These are phyloP conservation scores for Cercospora citrullina DNA, from an alignment of 2,329 filamentous ascomycete species.

Conservation along the genomic window DNA sequence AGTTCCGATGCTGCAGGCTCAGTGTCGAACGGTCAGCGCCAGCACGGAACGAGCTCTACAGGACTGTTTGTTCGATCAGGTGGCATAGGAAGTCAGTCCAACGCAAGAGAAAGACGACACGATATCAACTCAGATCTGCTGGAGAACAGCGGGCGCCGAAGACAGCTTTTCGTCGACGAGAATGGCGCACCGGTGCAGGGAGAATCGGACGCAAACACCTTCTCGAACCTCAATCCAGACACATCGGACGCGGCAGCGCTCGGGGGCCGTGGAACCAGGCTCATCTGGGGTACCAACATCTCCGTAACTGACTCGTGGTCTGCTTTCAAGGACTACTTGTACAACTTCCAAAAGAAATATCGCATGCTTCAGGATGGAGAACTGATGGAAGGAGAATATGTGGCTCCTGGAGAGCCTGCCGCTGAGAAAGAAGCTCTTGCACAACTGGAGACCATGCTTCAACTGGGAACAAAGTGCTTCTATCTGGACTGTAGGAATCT, in stretches of 20 bases:
- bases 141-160: constrained; percentile 53
- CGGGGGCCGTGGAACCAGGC: constrained; percentile 75
- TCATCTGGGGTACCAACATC: constrained; percentile 97
- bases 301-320: constrained; percentile 87
- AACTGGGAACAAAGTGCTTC: constrained; percentile 77
- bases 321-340: constrained; percentile 86
- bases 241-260: constrained; percentile 90
- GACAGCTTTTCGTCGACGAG: constrained; percentile 64
- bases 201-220: constrained; percentile 61
- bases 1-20: constrained; percentile 64
- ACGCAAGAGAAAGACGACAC: constrained; percentile 67
- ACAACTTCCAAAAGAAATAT: constrained; percentile 91
- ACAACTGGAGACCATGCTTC: constrained; percentile 85
- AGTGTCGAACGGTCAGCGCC: constrained; percentile 51
- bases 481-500: constrained; percentile 88
- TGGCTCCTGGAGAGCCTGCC: constrained; percentile 65
- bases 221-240: constrained; percentile 71
- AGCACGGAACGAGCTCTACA: constrained; percentile 65
- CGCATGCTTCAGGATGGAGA: constrained; percentile 88
- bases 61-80: constrained; percentile 77
- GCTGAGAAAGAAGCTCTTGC: constrained; percentile 78
- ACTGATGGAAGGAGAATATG: constrained; percentile 68
- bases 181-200: constrained; percentile 60
- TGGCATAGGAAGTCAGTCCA: constrained; percentile 52
- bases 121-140: constrained; percentile 83